Percentiles rank a stretch among this genome's conserved stretches.
Conservation (phyloP, 176 grass and related monocot genomes). For the Hsuehochloa calcarea region DNA sequence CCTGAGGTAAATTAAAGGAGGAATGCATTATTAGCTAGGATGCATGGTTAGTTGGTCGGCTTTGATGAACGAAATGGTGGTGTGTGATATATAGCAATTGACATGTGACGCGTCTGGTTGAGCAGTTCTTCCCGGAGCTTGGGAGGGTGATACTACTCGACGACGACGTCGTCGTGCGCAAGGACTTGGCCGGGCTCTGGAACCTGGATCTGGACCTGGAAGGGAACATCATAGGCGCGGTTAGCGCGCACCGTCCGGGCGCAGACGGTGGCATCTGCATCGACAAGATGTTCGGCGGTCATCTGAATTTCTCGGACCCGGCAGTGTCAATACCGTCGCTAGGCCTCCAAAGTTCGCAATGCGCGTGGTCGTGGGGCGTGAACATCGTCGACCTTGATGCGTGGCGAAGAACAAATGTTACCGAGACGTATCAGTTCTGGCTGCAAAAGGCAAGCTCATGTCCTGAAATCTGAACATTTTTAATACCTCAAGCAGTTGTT, state of each 20-base stretch:
- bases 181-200: slow-evolving; percentile 74
- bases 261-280: slow-evolving; percentile 39
- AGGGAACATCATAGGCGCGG: slow-evolving; percentile 71
- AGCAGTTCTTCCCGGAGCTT: slow-evolving; percentile 88
- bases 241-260: slow-evolving; percentile 29
- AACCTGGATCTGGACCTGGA: slow-evolving; percentile 55
- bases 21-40: neutral
- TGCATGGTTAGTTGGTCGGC: neutral
- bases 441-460: slow-evolving; percentile 57
- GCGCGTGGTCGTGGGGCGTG: slow-evolving; percentile 77
- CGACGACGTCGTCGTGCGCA: slow-evolving; percentile 85
- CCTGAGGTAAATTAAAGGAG: slow-evolving; percentile 59
- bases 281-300: slow-evolving; percentile 53
- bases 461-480: neutral
- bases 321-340: slow-evolving; percentile 31
- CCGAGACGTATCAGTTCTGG: slow-evolving; percentile 66
- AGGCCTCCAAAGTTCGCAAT: slow-evolving; percentile 32
- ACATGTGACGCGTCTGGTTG: neutral
- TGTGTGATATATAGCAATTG: neutral
- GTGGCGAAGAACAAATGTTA: slow-evolving; percentile 72
- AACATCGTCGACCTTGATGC: slow-evolving; percentile 69
- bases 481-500: neutral
- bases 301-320: slow-evolving; percentile 75
- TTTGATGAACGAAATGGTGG: neutral
- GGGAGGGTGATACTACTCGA: slow-evolving; percentile 70